Percentiles rank a stretch among this genome's conserved stretches.
These are phyloP conservation scores for Diaporthe sp. DNA, from an alignment of 2,329 filamentous ascomycete genomes.

Conservation along the genomic window DNA sequence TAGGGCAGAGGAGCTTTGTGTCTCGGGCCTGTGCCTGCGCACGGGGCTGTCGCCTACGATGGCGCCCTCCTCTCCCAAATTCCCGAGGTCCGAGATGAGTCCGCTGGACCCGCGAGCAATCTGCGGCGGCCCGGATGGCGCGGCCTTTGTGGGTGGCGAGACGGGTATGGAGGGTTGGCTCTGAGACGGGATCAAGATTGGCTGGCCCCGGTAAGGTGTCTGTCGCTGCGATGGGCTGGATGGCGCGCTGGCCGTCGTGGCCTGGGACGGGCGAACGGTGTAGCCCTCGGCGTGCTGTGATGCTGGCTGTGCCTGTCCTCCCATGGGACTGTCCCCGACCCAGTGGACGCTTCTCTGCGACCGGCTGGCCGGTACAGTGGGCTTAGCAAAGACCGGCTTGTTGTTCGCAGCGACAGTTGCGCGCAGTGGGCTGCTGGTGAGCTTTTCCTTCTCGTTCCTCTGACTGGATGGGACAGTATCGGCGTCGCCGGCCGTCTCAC, in stretches of 20 bases:
- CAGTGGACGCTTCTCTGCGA: conserved; percentile 16
- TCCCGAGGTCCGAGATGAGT: conserved; percentile 33
- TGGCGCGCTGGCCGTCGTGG: conserved; percentile 53
- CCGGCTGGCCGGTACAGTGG: background rate
- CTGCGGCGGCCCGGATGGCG: conserved; percentile 36
- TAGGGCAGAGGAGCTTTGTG: conserved; percentile 35
- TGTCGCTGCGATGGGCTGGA: conserved; percentile 44
- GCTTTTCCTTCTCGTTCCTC: background rate
- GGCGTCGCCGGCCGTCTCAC: background rate
- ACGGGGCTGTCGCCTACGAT: conserved; percentile 40
- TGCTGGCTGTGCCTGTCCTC: background rate
- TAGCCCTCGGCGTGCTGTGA: conserved; percentile 4
- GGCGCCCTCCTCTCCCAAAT: conserved; percentile 14
- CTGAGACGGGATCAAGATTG: background rate
- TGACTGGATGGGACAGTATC: conserved; percentile 14
- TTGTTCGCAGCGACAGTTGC: background rate
- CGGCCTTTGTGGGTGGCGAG: conserved; percentile 43
- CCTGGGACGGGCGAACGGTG: conserved; percentile 53
- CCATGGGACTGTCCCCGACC: conserved; percentile 24
- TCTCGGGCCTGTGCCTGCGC: conserved; percentile 25
- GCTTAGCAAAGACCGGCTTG: conserved; percentile 27
- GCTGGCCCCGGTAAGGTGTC: background rate
- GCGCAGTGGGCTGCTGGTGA: background rate
- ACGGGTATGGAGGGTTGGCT: conserved; percentile 26
- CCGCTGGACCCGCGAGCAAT: conserved; percentile 37